Evolutionary conservation across 1,284 basidiomycete genomes (phyloP).

Genomic region (Sanghuangporus baumii): DNA sequence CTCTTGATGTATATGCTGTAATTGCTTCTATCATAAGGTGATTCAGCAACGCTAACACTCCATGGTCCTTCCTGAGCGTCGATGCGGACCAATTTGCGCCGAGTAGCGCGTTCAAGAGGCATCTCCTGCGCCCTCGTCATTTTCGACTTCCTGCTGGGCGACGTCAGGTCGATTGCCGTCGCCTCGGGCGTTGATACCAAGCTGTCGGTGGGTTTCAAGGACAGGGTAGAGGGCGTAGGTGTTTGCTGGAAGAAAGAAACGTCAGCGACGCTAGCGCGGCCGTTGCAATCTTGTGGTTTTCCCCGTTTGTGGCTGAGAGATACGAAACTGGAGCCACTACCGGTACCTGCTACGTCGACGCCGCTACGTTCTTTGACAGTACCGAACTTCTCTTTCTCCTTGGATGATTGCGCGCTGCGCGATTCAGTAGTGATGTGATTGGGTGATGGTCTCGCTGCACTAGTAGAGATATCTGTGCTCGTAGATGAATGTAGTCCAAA

Average conservation of each 20-base stretch:
- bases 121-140: conserved; percentile 13
- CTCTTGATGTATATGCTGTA: conserved; percentile 60
- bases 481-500: conserved; percentile 32
- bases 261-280: conserved; percentile 31
- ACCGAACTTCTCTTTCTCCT: conserved; percentile 19
- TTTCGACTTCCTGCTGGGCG: conserved; percentile 24
- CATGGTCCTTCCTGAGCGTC: conserved; percentile 64
- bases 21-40: conserved; percentile 50
- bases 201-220: conserved; percentile 21
- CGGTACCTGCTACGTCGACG: conserved; percentile 29
- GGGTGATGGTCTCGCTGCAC: conserved; percentile 14
- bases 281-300: conserved; percentile 22
- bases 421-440: conserved; percentile 19
- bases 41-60: conserved; percentile 71
- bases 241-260: conserved; percentile 31
- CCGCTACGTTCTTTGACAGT: conserved; percentile 20
- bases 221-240: conserved; percentile 21
- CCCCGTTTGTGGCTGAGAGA: conserved; percentile 25
- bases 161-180: conserved; percentile 22
- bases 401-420: conserved; percentile 19
- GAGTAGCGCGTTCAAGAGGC: conserved; percentile 26
- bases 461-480: not conserved
- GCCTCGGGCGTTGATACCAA: conserved; percentile 26
- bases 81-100: conserved; percentile 41
- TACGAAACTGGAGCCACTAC: conserved; percentile 22